Evolutionary conservation across 257 asterid genomes (phyloP).

Genomic region (Ligustrum vulgare): DNA sequence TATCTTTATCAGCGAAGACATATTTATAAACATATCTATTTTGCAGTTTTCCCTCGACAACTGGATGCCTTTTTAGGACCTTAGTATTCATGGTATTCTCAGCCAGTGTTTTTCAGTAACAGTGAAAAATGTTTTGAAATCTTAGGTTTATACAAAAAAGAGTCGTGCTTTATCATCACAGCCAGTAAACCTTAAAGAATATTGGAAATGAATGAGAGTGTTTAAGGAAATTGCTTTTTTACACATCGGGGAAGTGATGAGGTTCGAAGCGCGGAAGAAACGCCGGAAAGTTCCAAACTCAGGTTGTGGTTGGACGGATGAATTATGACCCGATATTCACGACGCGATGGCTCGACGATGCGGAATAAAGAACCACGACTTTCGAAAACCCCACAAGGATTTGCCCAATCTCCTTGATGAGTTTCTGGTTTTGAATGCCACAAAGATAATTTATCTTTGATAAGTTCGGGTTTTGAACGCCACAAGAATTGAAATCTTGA

Average conservation of each 20-base stretch:
- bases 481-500: too few relatives aligned
- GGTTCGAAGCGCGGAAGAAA: too few relatives aligned
- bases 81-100: background rate
- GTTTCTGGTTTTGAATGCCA: too few relatives aligned
- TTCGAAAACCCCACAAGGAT: too few relatives aligned
- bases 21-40: background rate
- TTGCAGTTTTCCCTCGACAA: background rate
- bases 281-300: too few relatives aligned
- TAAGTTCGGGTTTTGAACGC: too few relatives aligned
- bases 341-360: too few relatives aligned
- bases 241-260: background rate
- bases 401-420: too few relatives aligned
- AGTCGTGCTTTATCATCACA: background rate
- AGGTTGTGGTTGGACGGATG: too few relatives aligned
- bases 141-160: background rate
- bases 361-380: too few relatives aligned
- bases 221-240: background rate
- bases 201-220: background rate
- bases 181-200: background rate
- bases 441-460: too few relatives aligned
- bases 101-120: background rate
- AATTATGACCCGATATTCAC: too few relatives aligned
- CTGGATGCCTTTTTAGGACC: background rate
- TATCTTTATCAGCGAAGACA: background rate
- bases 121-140: background rate